phyloP scores from a whole-genome alignment of 1,284 basidiomycete species.

The Rhizoctonia solani region DNA sequence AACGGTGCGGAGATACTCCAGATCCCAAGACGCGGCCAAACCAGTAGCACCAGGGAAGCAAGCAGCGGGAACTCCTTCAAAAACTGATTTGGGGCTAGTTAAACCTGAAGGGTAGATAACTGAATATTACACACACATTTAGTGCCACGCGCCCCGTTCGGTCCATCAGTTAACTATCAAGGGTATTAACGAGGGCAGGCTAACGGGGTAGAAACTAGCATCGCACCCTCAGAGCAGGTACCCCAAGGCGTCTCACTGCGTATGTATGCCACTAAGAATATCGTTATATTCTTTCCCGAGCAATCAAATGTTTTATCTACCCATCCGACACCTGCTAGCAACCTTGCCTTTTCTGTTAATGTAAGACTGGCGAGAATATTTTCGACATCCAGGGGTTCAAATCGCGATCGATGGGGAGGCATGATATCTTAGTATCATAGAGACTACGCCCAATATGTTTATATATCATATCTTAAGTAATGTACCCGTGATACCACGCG shows the following conservation, averaged over 20 bases:
- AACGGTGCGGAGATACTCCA: conserved; percentile 31
- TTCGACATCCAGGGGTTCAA: conserved; percentile 30
- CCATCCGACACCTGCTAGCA: conserved; percentile 35
- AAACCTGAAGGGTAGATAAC: not conserved
- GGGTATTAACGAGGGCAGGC: not conserved
- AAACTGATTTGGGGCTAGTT: not conserved
- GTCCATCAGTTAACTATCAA: conserved; percentile 26
- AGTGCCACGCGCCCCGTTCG: conserved; percentile 38
- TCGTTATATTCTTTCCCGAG: not conserved
- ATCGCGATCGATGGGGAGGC: not conserved
- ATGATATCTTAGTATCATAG: no score
- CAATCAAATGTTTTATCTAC: not conserved
- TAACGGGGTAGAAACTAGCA: not conserved
- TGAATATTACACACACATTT: conserved; percentile 1
- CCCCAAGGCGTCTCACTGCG: conserved; percentile 15
- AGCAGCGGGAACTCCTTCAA: conserved; percentile 8
- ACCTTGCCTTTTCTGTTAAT: conserved; percentile 35
- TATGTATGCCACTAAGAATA: conserved; percentile 30
- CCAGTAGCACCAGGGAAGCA: conserved; percentile 37
- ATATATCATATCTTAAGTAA: no score
- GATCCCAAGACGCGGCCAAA: conserved; percentile 40
- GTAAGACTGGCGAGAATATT: conserved; percentile 30
- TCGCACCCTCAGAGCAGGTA: conserved; percentile 22
- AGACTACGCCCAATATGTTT: no score
- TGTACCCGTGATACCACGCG: no score